These are phyloP conservation scores for Betula pendula DNA, from an alignment of 306 rosid species.

Conservation along the genomic window DNA sequence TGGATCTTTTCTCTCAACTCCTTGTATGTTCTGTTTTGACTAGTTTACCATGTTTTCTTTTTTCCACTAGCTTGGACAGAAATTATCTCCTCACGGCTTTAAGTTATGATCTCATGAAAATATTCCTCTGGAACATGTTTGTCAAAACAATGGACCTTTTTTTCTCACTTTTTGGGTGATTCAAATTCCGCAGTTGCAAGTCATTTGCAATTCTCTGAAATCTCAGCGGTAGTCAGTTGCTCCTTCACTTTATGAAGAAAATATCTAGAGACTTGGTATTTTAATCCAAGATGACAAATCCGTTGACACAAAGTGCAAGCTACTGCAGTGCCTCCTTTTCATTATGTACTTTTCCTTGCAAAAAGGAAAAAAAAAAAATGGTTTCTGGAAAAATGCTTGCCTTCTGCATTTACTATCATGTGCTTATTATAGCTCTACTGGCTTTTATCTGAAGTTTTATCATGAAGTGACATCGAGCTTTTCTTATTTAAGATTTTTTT, in stretches of 20 bases:
- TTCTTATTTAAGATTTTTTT: background rate
- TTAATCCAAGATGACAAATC: slow-evolving; percentile 14
- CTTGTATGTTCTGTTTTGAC: background rate
- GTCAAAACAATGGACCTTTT: slow-evolving; percentile 5
- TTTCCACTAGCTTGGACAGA: slow-evolving; percentile 22
- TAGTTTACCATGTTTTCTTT: background rate
- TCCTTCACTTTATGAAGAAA: background rate
- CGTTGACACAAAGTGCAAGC: background rate
- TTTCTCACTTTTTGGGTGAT: slow-evolving; percentile 6
- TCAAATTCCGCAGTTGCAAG: slow-evolving; percentile 9
- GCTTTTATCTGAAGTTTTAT: background rate
- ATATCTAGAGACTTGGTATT: background rate
- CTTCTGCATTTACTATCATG: background rate
- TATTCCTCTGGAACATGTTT: slow-evolving; percentile 20
- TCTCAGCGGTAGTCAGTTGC: background rate
- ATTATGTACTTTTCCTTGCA: background rate
- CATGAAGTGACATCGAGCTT: background rate
- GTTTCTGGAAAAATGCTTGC: too few species aligned
- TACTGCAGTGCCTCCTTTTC: slow-evolving; percentile 2
- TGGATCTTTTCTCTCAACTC: background rate
- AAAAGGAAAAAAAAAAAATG: background rate
- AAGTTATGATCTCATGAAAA: slow-evolving; percentile 14
- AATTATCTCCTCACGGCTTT: slow-evolving; percentile 7
- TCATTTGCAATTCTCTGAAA: background rate
- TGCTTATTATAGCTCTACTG: background rate